These are phyloP conservation scores for Austroboletus niveus DNA, from an alignment of 1,284 basidiomycete species.

Conservation along the genomic window DNA sequence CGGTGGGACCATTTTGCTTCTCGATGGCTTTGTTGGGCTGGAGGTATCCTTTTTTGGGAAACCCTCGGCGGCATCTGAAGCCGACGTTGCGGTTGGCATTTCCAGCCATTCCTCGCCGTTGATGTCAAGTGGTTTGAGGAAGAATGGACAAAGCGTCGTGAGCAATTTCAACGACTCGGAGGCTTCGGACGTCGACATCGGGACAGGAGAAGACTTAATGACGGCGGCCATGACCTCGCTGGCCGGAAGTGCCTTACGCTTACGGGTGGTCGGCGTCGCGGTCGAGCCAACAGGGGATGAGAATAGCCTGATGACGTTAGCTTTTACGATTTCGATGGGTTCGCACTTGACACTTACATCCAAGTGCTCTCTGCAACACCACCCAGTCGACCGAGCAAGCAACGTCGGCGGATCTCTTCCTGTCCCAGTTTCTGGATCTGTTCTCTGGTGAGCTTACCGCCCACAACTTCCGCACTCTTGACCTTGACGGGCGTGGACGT, in stretches of 20 bases:
- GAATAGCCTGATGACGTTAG: constrained; percentile 51
- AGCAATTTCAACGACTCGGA: constrained; percentile 68
- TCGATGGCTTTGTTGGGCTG: constrained; percentile 38
- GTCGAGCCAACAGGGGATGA: constrained; percentile 52
- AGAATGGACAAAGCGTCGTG: constrained; percentile 71
- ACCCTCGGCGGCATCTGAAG: constrained; percentile 16
- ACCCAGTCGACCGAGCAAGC: constrained; percentile 70
- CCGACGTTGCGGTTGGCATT: constrained; percentile 58
- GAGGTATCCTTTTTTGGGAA: constrained; percentile 21
- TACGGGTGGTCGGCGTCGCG: constrained; percentile 53
- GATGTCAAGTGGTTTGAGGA: constrained; percentile 61
- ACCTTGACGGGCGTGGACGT: constrained; percentile 64
- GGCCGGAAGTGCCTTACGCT: constrained; percentile 63
- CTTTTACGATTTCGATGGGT: not conserved
- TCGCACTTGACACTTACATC: constrained; percentile 54
- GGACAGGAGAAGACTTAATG: constrained; percentile 75
- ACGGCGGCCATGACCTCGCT: constrained; percentile 64
- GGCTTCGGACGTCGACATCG: constrained; percentile 72
- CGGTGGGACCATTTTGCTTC: constrained; percentile 22
- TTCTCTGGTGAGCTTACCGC: constrained; percentile 54
- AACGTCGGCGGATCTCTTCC: constrained; percentile 71
- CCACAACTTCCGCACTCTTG: constrained; percentile 38
- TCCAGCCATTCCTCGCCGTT: constrained; percentile 76
- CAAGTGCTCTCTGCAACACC: constrained; percentile 82
- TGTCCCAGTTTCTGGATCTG: constrained; percentile 68